A percentile compares a stretch with the other conserved stretches of the same genome.
Evolutionary conservation across 768 basidiomycete species (phyloP).

Genomic region (Suillus clintonianus): DNA sequence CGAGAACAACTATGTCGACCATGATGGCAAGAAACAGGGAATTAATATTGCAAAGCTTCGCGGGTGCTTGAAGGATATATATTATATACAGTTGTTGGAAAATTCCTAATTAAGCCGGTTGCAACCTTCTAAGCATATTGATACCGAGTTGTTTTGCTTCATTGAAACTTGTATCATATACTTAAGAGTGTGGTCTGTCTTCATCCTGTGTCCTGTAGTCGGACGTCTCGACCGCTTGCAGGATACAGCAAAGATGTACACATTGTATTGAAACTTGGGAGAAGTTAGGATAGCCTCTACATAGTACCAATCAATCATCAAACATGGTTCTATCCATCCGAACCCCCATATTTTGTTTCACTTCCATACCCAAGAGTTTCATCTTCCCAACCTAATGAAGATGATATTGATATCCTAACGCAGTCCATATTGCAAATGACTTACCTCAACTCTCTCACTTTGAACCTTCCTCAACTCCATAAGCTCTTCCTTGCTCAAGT

Average conservation of each 20-base stretch:
- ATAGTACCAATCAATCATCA: slow-evolving; percentile 36
- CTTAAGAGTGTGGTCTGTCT: no score
- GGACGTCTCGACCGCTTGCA: not conserved
- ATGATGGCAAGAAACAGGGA: slow-evolving; percentile 29
- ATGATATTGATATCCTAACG: not conserved
- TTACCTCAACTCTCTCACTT: slow-evolving; percentile 79
- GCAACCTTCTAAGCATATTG: no score
- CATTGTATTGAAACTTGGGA: not conserved
- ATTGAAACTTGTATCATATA: no score
- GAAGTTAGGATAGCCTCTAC: not conserved
- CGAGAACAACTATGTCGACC: slow-evolving; percentile 67
- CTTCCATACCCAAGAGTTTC: slow-evolving; percentile 86
- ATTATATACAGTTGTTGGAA: no score
- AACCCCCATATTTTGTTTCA: slow-evolving; percentile 83
- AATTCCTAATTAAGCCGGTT: no score
- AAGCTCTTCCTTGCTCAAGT: slow-evolving; percentile 77
- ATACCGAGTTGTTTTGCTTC: no score
- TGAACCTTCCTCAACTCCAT: slow-evolving; percentile 82
- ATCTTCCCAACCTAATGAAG: slow-evolving; percentile 67
- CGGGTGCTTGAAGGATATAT: not conserved
- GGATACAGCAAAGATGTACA: not conserved
- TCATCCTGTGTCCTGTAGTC: no score
- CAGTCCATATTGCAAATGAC: slow-evolving; percentile 15
- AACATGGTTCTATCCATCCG: slow-evolving; percentile 78
- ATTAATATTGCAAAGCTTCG: not conserved